Base-by-base conservation (phyloP, 2,329 filamentous ascomycete genomes). In the Parastagonospora avenae region DNA sequence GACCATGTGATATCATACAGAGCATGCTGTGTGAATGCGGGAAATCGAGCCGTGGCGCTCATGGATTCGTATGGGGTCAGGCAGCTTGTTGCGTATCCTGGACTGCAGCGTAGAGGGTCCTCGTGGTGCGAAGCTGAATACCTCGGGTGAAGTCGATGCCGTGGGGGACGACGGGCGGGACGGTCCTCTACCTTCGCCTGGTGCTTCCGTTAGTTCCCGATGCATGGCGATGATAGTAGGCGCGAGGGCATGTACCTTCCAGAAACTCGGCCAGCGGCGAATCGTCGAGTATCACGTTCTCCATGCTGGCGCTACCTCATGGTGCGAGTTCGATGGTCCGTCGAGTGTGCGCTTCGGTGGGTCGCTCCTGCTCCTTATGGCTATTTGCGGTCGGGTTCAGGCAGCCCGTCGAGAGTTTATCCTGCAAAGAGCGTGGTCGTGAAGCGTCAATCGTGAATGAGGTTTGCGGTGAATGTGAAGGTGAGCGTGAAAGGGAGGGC, bases 211-310 rank as follows among this genome's bases (percentile, higher is more conserved):
- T 48, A 74, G 60, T 48, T 32, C 37, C 35, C 50, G 46, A 24
- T 50, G 52, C 46, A 49, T 45, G 33, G 24, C 19, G 3, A 24
- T 39, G 47, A 48, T 43, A 54, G 46, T 14, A 39, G 7, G 24
- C 10, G 42, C 19, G 24, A 14, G 29, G 19, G 48, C 35, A 41
- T 45, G 67, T 76, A 94, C 92, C 92, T 85, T 92, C 88, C 64
- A 97, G 85, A 78, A 94, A 94, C 68, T 90, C 86, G 71, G 91
- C 92, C 76, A 97, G 82, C 65, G 92, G 92, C 72, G 90, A 90
- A 77, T 92, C 87, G 77, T 94, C 85, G 77, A 89, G 90, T 64
- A 96, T 85, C 66, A 96, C 82, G 68, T 89, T 86, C 83, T 96
- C 92, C 92, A 97, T 94, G 46, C 49, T 52, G 46, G 46, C 53